Conservation (phyloP, 495 filamentous ascomycete species). For the Bacidia gigantensis region DNA sequence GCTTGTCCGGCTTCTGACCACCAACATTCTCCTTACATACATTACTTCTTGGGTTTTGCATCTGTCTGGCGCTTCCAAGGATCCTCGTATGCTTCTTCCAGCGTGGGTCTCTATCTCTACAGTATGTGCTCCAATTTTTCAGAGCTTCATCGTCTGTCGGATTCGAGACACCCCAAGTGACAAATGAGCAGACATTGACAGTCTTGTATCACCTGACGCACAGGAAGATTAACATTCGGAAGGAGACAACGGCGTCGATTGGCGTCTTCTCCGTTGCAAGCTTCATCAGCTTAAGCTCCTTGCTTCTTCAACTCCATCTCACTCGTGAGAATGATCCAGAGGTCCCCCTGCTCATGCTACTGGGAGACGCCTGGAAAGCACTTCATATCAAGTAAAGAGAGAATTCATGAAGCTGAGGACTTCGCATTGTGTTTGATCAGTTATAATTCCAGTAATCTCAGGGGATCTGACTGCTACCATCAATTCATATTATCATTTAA, state of each 20-base stretch:
- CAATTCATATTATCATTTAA: too few species aligned
- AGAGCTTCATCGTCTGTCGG: too few species aligned
- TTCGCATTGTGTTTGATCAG: too few species aligned
- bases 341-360: slow-evolving; percentile 47
- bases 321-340: slow-evolving; percentile 49
- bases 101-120: slow-evolving; percentile 79
- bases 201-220: slow-evolving; percentile 70
- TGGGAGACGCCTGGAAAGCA: slow-evolving; percentile 29
- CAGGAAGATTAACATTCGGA: slow-evolving; percentile 66
- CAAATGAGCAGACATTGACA: slow-evolving; percentile 48
- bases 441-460: too few species aligned
- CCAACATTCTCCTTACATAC: slow-evolving; percentile 66
- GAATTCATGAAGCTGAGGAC: too few species aligned
- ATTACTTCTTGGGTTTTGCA: slow-evolving; percentile 69
- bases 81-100: slow-evolving; percentile 65
- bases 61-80: slow-evolving; percentile 57
- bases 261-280: slow-evolving; percentile 61
- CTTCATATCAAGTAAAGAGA: slow-evolving; percentile 18
- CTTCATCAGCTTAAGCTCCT: slow-evolving; percentile 58
- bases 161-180: background rate
- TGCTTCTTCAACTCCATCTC: slow-evolving; percentile 55
- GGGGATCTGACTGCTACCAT: too few species aligned
- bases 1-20: slow-evolving; percentile 68
- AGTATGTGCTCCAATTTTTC: too few species aligned
- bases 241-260: slow-evolving; percentile 66